Percentiles rank a stretch among this genome's conserved stretches.
Conservation (phyloP, 2,329 filamentous ascomycete species). For the Alternaria brassicae region DNA sequence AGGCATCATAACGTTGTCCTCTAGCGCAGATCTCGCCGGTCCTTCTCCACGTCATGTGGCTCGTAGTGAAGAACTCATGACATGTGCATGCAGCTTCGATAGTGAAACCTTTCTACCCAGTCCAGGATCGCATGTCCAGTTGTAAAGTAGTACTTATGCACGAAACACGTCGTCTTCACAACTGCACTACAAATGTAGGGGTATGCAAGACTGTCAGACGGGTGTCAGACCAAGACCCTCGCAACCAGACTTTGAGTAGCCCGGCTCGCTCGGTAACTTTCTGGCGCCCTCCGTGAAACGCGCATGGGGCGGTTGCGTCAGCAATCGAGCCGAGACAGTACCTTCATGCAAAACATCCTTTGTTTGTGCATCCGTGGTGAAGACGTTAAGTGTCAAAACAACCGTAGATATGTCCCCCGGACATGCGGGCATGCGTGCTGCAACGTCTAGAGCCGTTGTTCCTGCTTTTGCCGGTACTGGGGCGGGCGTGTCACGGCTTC, state of each 20-base stretch:
- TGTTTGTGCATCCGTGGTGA: conserved; percentile 8
- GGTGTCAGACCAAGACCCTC: conserved; percentile 12
- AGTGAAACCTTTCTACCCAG: background rate
- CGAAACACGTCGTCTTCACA: conserved; percentile 11
- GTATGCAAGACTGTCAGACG: conserved; percentile 12
- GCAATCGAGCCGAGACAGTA: background rate
- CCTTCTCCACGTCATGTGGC: conserved; percentile 8
- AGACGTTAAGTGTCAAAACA: conserved; percentile 13
- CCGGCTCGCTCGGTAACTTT: background rate
- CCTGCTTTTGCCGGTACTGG: conserved; percentile 1
- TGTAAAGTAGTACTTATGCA: background rate
- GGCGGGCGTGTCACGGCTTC: background rate
- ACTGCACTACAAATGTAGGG: conserved; percentile 6
- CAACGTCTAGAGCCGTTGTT: conserved; percentile 7
- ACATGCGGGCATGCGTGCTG: conserved; percentile 5
- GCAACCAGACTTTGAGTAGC: conserved; percentile 8
- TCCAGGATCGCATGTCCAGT: conserved; percentile 6
- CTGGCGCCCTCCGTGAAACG: conserved; percentile 6
- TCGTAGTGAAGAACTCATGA: conserved; percentile 6
- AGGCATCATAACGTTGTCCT: conserved; percentile 11
- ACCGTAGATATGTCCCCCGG: background rate
- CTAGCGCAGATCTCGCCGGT: conserved; percentile 11
- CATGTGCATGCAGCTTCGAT: conserved; percentile 4
- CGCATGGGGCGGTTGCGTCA: conserved; percentile 11
- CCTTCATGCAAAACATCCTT: conserved; percentile 6